Percentiles rank a stretch among this genome's conserved stretches.
These are phyloP conservation scores for Sporothrix humicola DNA, from an alignment of 2,329 filamentous ascomycete genomes.

Conservation along the genomic window DNA sequence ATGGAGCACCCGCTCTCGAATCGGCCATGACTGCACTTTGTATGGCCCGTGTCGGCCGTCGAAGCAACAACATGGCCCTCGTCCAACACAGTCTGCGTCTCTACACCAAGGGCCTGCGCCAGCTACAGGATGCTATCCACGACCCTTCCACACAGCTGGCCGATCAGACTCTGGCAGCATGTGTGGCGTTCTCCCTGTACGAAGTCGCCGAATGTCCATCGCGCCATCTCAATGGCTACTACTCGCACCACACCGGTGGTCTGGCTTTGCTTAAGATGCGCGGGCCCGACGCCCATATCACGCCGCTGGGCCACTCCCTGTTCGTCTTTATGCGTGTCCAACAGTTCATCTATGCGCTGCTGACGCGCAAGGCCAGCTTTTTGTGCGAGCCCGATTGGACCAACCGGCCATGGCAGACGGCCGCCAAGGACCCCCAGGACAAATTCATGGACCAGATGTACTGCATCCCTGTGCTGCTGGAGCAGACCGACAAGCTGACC, in stretches of 20 bases:
- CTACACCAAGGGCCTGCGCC: constrained; percentile 35
- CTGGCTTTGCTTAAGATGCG: constrained; percentile 38
- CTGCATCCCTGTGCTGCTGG: constrained; percentile 33
- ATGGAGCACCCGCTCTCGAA: constrained; percentile 33
- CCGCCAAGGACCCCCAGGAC: constrained; percentile 38
- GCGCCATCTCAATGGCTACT: constrained; percentile 33
- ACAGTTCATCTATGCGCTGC: constrained; percentile 37
- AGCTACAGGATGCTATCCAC: constrained; percentile 36
- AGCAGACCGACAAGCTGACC: constrained; percentile 30
- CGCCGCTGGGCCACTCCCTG: constrained; percentile 37
- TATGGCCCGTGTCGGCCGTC: constrained; percentile 37
- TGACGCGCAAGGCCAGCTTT: constrained; percentile 35
- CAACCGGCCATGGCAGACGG: constrained; percentile 35
- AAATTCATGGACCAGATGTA: constrained; percentile 39
- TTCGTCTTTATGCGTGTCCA: constrained; percentile 38
- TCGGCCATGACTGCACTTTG: constrained; percentile 33
- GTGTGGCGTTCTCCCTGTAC: constrained; percentile 38
- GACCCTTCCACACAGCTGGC: constrained; percentile 24
- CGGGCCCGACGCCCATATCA: constrained; percentile 36
- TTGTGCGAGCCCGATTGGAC: constrained; percentile 37
- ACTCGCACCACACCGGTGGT: constrained; percentile 38
- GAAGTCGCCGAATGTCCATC: constrained; percentile 40
- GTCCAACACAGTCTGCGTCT: constrained; percentile 36
- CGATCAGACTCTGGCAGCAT: constrained; percentile 39
- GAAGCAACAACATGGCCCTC: constrained; percentile 28